Evolutionary conservation across 805 yeast genomes (phyloP), one percentile per base, ranked within the genome.

Genomic region (Phaffomyces opuntiae): DNA sequence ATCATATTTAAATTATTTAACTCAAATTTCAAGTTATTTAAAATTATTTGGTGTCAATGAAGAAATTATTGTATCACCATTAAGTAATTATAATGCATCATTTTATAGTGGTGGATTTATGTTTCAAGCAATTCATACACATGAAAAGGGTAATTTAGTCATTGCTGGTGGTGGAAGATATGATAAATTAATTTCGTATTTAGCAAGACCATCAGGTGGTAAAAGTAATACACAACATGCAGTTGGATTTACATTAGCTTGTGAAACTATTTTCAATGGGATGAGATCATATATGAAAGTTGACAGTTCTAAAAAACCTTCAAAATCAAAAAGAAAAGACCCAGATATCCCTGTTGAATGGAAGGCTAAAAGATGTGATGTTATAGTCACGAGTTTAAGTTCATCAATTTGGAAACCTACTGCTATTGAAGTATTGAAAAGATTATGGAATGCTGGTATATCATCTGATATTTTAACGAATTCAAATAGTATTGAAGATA

Each of bases 101-200:
- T 91, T 88, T 59, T 93, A 90, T 59, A 69, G 73, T 35, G 80
- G 81, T 16, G 95, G 95, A 0, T 66, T 90, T 2, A 88, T 93
- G 95, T 93, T 91, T 60, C 95, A 88, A 54, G 87, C 86, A 0
- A 76, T 88, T 26, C 76, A 80, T 51, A 84, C 11, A 9, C 31
- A 87, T 45, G 82, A 80, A 50, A 72, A 58, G 60, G 55, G 68
- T 69, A 57, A 46, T 53, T 68, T 60, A 36, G 51, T 83, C 31
- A 68, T 93, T 36, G 93, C 93, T 14, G 91, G 93, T 0, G 99
- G 99, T 39, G 99, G 99, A 3, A 70, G 99, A 36, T 93, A 89
- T 59, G 98, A 91, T 56, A 69, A 72, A 19, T 70, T 93, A 52
- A 77, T 89, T 13, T 69, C 78, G 3, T 72, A 81, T 16, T 73